Conservation (phyloP, 169 alveolate genomes). For the Plasmodium coatneyi region DNA sequence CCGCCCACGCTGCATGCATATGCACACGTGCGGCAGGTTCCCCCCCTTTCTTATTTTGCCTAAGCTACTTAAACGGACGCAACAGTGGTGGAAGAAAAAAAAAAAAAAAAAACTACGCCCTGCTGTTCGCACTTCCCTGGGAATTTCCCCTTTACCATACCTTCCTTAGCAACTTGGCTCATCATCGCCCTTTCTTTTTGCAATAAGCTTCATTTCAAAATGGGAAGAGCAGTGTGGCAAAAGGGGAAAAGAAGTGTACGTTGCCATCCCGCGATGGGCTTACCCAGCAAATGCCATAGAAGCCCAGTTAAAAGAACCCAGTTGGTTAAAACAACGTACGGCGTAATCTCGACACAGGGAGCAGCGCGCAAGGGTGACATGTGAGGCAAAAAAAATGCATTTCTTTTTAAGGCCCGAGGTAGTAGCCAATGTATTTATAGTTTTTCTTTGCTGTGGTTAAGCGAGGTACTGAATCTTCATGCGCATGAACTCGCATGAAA, state of each 20-base stretch:
- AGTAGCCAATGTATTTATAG: not conserved
- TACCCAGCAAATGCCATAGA: not conserved
- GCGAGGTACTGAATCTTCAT: not conserved
- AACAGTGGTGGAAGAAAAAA: not conserved
- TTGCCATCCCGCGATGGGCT: not conserved
- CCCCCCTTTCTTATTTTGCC: not conserved
- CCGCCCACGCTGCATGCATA: not conserved
- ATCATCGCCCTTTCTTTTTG: not conserved
- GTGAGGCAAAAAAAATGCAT: not conserved
- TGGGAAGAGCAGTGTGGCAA: not conserved
- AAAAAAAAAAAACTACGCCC: not conserved
- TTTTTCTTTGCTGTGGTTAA: not conserved
- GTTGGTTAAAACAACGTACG: not conserved
- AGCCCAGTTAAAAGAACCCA: not conserved
- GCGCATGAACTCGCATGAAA: not conserved
- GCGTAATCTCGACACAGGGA: not conserved
- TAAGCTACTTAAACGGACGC: not conserved
- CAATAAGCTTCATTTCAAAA: not conserved
- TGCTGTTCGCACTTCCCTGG: not conserved
- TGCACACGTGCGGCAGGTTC: not conserved
- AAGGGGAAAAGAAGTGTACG: not conserved
- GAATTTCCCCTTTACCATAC: not conserved
- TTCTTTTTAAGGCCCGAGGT: not conserved
- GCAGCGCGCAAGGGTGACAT: not conserved
- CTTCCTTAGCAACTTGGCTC: not conserved